Base-by-base conservation (phyloP, 1,284 basidiomycete species). In the Athelia sp. region DNA sequence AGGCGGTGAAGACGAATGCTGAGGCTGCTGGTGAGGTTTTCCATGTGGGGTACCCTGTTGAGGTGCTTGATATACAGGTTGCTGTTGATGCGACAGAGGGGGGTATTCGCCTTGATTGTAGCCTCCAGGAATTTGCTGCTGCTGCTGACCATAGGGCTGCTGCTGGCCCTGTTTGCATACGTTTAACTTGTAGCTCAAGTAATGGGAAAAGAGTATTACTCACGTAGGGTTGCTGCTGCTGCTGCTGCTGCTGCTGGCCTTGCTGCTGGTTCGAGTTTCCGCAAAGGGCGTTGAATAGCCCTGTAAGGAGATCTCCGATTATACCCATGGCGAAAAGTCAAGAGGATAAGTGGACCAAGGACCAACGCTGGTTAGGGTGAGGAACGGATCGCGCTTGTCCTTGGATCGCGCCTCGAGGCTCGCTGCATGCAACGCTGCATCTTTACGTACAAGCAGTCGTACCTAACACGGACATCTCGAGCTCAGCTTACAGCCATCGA, bases 11-110 rank as follows among this genome's bases (percentile, higher is more conserved):
- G 36, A 26, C 8, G 42, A 8, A 3, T 2, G 10, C 2, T 45
- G 47, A 23, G 42, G 34, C 21, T 43, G 48, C 31, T 52, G 51
- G 31, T 43, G 49, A n/a, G n/a, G 22, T 42, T 49, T 44, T 24
- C n/a, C n/a, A n/a, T n/a, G n/a, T n/a, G n/a, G n/a, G n/a, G n/a
- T n/a, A n/a, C n/a, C 45, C n/a, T 49, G 34, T 38, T 32, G n/a
- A 35, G 40, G 4, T 22, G 8, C 8, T 8, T n/a, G n/a, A n/a
- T n/a, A 15, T 4, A 15, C 17, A 40, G 36, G 17, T 45, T 48
- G 43, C 19, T 42, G 22, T 8, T n/a, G 23, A 44, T 17, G 50
- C n/a, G 56, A 54, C 46, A 57, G 56, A 35, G 54, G 53, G 26
- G 26, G 26, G 26, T 29, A 29, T 13, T 29, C 26, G 13, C 13